A percentile compares a stretch with the other conserved stretches of the same genome.
phyloP scores from a whole-genome alignment of 2,329 filamentous ascomycete genomes.

The Ophiostoma himal-ulmi region DNA sequence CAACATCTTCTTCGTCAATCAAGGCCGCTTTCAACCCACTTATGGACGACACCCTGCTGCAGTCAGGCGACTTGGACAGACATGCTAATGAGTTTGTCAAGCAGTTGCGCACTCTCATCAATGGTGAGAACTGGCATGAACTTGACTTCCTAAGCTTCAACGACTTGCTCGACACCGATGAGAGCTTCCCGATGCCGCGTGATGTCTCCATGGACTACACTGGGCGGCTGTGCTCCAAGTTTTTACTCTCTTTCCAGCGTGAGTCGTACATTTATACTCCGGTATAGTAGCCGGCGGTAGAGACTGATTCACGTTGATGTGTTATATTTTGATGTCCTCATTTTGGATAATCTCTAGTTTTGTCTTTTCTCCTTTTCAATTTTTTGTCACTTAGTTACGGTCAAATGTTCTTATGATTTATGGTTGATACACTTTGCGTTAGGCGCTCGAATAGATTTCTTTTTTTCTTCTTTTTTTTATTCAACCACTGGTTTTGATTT shows the following conservation, averaged over 20 bases:
- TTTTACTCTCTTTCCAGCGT: conserved; percentile 47
- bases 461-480: background rate
- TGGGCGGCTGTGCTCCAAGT: conserved; percentile 48
- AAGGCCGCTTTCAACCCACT: conserved; percentile 49
- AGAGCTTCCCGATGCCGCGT: conserved; percentile 24
- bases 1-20: background rate
- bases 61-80: conserved; percentile 43
- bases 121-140: conserved; percentile 31
- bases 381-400: background rate
- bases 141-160: conserved; percentile 21
- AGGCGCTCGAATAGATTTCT: no score
- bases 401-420: background rate
- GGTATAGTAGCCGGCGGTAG: conserved; percentile 11
- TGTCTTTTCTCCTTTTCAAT: background rate
- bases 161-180: conserved; percentile 3
- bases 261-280: conserved; percentile 22
- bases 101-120: conserved; percentile 40
- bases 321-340: background rate
- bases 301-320: background rate
- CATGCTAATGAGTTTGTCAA: conserved; percentile 43
- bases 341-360: background rate
- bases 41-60: conserved; percentile 40
- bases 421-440: background rate
- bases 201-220: conserved; percentile 48
- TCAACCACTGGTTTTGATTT: background rate